Evolutionary conservation across 1,284 basidiomycete species (phyloP).

Genomic region (Microbotryomycetes sp.): DNA sequence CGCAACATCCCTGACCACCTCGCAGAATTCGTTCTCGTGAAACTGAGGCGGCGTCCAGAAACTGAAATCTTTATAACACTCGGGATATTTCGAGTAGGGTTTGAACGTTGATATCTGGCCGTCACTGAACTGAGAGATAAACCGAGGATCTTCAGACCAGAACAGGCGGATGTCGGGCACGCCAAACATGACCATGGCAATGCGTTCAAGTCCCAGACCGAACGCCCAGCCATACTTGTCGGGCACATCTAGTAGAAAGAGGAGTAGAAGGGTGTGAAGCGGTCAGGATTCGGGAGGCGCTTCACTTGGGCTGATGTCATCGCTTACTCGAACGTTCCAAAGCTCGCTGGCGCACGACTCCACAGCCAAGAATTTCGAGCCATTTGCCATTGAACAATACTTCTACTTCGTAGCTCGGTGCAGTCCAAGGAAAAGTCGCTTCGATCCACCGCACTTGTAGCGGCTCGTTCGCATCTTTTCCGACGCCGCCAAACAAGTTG

Average conservation of each 20-base stretch:
- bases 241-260: conserved; percentile 52
- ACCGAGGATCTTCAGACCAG: conserved; percentile 86
- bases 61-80: conserved; percentile 81
- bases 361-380: conserved; percentile 93
- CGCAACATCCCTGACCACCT: conserved; percentile 82
- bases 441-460: conserved; percentile 93
- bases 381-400: conserved; percentile 94
- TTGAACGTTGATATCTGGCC: conserved; percentile 73
- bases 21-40: conserved; percentile 96
- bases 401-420: conserved; percentile 95
- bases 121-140: conserved; percentile 73
- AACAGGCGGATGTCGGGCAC: conserved; percentile 99
- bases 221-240: conserved; percentile 96
- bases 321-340: conserved; percentile 75
- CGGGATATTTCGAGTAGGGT: conserved; percentile 82
- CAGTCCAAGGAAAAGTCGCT: conserved; percentile 96
- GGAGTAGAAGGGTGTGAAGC: not conserved
- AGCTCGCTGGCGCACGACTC: conserved; percentile 83
- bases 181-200: conserved; percentile 95
- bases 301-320: too few species aligned
- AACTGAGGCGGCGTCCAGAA: conserved; percentile 73
- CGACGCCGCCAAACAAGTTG: conserved; percentile 59
- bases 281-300: not conserved
- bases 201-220: conserved; percentile 91
- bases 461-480: conserved; percentile 46